Base-by-base conservation (phyloP, 1,284 basidiomycete species). In the Fomitopsis pinicola region DNA sequence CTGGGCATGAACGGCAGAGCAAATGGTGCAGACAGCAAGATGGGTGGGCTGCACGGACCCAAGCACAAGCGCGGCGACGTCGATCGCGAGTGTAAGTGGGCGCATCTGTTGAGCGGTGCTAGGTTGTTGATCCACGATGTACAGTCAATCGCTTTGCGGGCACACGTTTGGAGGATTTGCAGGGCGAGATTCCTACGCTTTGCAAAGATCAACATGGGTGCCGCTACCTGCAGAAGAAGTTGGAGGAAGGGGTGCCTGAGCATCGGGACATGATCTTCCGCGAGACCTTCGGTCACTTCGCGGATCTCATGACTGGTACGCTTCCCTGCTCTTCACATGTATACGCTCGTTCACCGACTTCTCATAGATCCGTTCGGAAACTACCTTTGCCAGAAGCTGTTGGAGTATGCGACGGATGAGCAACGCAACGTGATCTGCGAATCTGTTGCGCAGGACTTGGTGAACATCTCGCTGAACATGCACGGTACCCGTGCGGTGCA, bases 201-300 rank as follows among this genome's bases (percentile, higher is more conserved):
- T 98, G 96, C 86, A 98, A 98, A 77, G 97, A 99, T 75, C 97
- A 99, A 77, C 97, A 99, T 75, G 97, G 97, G 3, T 99, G 97
- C 74, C 88, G 97, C 42, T 99, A 98, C 74, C 79, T 99, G 61
- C 97, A 99, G 77, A 99, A 99, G 87, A 99, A 99, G 78, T 84
- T 99, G 44, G 97, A 99, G 75, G 97, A 99, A 72, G 93, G 92
- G 63, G 86, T 91, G 64, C 85, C 95, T 15, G 92, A 96, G 74
- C 94, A 98, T 77, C 89, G 97, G 61, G 97, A 99, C 73, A 96
- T 99, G 92, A 99, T 99, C 76, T 99, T 98, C 83, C 86, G 92
- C 66, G 97, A 99, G 80, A 98, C 97, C 2, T 99, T 97, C 71
- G 89, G 91, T 59, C 96, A 98, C 73, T 99, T 99, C 75, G 93